Base-by-base conservation (phyloP, 352 stramenopile species). In the Thraustochytrium aureum region DNA sequence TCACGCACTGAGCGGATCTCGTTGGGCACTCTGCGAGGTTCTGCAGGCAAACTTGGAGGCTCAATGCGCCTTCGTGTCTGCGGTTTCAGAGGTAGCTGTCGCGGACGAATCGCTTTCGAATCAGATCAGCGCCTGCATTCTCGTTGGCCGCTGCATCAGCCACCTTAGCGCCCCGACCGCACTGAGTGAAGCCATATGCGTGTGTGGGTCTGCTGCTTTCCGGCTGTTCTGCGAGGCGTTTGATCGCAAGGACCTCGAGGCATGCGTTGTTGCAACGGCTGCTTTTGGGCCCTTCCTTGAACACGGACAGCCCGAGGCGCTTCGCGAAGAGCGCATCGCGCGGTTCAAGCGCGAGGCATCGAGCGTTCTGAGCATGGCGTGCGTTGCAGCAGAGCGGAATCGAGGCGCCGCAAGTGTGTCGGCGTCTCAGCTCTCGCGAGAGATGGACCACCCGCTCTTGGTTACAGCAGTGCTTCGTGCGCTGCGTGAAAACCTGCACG, bases 221-320 rank as follows among this genome's bases (percentile, higher is more conserved):
- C 7, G 45, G 14, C 37, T 79, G 5, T 73, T 79, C n/a, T 35
- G 50, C 43, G 26, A 14, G 7, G 50, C 50, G 20, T 74, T 56
- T 30, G 26, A 47, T 5, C 20, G 43, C 37, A 32, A 30, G 33
- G 54, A 56, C 33, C 10, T 32, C 1, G 37, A 35, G 26, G 47
- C 41, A 1, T 41, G 20, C 20, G 26, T 79, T 12, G 52, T 47
- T 7, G 69, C 69, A 17, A 30, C 35, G 12, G 37, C 52, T 22
- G 69, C 69, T 22, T 3, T 54, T 22, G 69, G 20, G 26, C 69
- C 69, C 26, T 79, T 61, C 32, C 69, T 79, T 30, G 56, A 64
- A 32, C 39, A 30, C 17, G 20, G 17, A 10, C 33, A 20, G 47
- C 5, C 26, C 30, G 35, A 52, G 26, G 54, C 0, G 33, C 47